Base-by-base conservation (phyloP, 2,329 filamentous ascomycete genomes). In the Septoria linicola region DNA sequence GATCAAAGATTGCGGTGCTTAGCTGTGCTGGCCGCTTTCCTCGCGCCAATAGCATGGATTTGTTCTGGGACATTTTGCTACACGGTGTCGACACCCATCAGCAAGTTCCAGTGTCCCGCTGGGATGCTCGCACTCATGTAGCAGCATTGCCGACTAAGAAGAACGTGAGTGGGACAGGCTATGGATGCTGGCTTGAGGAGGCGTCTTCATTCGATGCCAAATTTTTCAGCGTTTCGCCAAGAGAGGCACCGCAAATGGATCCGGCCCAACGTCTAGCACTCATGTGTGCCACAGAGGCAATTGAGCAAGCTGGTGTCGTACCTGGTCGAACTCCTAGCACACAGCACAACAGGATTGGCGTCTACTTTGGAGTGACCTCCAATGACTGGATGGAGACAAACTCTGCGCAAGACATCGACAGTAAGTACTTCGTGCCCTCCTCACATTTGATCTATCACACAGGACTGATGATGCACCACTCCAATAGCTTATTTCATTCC, bases 161-260 rank as follows among this genome's bases (percentile, higher is more conserved):
- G 27, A 60, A 60, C 41, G 50, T 35, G 21, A 71, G 51, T 27
- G 49, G 39, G 3, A 67, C 64, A 0, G 60, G 53, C 4, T 70
- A 66, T 41, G 71, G 72, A 1, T 70, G 66, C 42, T 73, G 68
- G 23, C 61, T 74, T n/a, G 61, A 70, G 11, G 41, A 67, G 3
- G 68, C 72, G 0, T 70, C 66, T 0, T 23, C 63, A 1, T 74
- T 75, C 46, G 72, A 75, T 55, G 54, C 66, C 2, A 56, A 57
- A 0, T 72, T 74, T 50, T 75, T 75, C 61, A 67, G 71, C 37
- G 72, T 74, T 60, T 64, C 60, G 8, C 66, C 64, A 11, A 42
- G 60, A 17, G 64, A 67, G 31, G 58, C 58, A 8, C 20, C 37
- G 13, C 23, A 43, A 5, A 37, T 51, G 10, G 58, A 60, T 41